Conservation (phyloP, 495 filamentous ascomycete species). For the Talaromyces nanjingensis region DNA sequence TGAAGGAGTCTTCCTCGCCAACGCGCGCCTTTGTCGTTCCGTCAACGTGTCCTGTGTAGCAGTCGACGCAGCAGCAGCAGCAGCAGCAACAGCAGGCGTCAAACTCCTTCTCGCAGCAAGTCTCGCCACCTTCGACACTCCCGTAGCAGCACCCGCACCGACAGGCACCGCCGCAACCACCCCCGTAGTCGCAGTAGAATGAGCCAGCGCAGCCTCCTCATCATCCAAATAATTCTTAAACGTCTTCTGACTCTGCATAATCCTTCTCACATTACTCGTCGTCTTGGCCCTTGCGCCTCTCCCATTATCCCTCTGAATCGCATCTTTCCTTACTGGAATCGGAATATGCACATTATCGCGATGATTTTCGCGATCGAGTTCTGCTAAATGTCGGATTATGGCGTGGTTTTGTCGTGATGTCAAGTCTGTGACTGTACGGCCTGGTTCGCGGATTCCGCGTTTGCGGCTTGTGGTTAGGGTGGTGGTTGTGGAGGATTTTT, state of each 20-base stretch:
- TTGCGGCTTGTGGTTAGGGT: conserved; percentile 47
- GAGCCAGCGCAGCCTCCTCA: conserved; percentile 64
- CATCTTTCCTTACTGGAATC: conserved; percentile 49
- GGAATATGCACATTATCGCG: conserved; percentile 59
- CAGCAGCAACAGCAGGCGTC: conserved; percentile 28
- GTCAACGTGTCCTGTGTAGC: neutral
- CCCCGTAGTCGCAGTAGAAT: neutral
- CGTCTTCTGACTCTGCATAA: conserved; percentile 85
- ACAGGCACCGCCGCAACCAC: too few relatives aligned
- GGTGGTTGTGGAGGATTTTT: conserved; percentile 30
- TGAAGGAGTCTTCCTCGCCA: conserved; percentile 7
- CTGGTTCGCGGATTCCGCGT: conserved; percentile 52
- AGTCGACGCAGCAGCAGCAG: conserved; percentile 16
- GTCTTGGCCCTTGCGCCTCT: neutral
- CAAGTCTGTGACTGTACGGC: conserved; percentile 42
- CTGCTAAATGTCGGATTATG: conserved; percentile 66
- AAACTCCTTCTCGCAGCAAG: conserved; percentile 24
- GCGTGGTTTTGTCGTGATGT: conserved; percentile 71
- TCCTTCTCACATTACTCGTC: conserved; percentile 67
- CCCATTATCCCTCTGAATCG: conserved; percentile 9
- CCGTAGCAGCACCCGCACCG: neutral
- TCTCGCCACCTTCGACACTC: conserved; percentile 13
- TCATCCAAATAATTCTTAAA: conserved; percentile 89
- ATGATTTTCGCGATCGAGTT: conserved; percentile 74
- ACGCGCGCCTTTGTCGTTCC: conserved; percentile 4